Evolutionary conservation across 1,284 basidiomycete species (phyloP).

Genomic region (Anthracocystis walkeri): DNA sequence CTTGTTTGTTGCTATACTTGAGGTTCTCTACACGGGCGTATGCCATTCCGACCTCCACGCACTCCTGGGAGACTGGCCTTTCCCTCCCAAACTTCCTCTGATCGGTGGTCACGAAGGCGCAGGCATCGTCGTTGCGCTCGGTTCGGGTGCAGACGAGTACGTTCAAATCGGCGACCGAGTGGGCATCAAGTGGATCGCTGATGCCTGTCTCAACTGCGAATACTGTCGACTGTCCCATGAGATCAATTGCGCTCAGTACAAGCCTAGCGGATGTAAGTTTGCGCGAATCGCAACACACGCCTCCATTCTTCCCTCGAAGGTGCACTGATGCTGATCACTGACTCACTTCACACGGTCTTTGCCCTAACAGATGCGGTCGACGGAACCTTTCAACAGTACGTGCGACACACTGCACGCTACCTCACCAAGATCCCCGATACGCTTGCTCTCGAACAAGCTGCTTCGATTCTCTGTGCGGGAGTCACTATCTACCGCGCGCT

Average conservation of each 20-base stretch:
- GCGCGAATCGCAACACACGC: background rate
- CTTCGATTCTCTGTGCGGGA: constrained; percentile 82
- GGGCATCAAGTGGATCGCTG: constrained; percentile 78
- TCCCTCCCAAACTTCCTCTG: constrained; percentile 76
- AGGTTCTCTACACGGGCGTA: constrained; percentile 49
- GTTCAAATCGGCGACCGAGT: constrained; percentile 80
- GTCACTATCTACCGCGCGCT: constrained; percentile 87
- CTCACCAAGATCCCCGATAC: constrained; percentile 74
- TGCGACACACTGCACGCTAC: constrained; percentile 76
- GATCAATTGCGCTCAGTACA: constrained; percentile 71
- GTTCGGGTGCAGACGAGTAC: constrained; percentile 75
- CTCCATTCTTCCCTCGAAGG: background rate
- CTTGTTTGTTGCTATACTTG: background rate
- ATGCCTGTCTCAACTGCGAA: constrained; percentile 79
- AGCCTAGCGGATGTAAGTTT: constrained; percentile 70
- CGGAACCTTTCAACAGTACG: constrained; percentile 82
- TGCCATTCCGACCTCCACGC: constrained; percentile 57
- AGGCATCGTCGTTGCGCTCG: constrained; percentile 80
- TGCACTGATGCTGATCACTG: background rate
- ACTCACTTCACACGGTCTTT: background rate
- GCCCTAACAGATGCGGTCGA: constrained; percentile 72
- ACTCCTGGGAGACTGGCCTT: constrained; percentile 66
- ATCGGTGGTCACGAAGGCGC: constrained; percentile 85
- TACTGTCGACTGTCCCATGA: constrained; percentile 80
- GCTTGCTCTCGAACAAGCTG: constrained; percentile 78